Conservation (phyloP, 169 alveolate species). For the Besnoitia besnoiti region DNA sequence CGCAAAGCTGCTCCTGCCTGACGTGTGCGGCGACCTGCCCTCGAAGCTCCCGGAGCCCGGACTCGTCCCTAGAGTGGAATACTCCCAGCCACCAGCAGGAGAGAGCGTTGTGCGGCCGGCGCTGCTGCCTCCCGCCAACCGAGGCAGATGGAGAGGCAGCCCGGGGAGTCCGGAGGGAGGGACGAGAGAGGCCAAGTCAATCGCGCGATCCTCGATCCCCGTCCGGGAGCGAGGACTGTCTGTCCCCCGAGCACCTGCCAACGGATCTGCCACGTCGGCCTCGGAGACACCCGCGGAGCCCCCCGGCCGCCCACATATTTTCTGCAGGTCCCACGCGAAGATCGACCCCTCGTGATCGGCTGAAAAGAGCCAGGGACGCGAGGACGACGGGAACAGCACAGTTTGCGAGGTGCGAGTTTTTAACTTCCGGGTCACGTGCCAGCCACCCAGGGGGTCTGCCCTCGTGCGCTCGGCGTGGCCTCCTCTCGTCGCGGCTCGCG, state of each 20-base stretch:
- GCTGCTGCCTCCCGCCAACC: not conserved
- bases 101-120: not conserved
- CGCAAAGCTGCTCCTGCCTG: not conserved
- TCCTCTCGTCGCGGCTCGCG: not conserved
- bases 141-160: not conserved
- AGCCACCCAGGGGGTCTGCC: not conserved
- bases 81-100: not conserved
- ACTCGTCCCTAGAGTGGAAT: not conserved
- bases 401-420: constrained; percentile 36
- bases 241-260: not conserved
- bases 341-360: constrained; percentile 47
- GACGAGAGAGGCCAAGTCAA: not conserved
- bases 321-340: constrained; percentile 23
- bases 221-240: not conserved
- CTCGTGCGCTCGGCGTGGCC: not conserved
- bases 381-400: not conserved
- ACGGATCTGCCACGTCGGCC: not conserved
- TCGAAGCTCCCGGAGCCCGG: not conserved
- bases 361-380: not conserved
- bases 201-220: not conserved
- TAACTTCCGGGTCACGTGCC: not conserved
- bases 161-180: not conserved
- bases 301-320: not conserved
- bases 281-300: not conserved
- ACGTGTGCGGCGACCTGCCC: not conserved